Base-by-base conservation (phyloP, 2,329 filamentous ascomycete genomes). In the Cordyceps militaris region DNA sequence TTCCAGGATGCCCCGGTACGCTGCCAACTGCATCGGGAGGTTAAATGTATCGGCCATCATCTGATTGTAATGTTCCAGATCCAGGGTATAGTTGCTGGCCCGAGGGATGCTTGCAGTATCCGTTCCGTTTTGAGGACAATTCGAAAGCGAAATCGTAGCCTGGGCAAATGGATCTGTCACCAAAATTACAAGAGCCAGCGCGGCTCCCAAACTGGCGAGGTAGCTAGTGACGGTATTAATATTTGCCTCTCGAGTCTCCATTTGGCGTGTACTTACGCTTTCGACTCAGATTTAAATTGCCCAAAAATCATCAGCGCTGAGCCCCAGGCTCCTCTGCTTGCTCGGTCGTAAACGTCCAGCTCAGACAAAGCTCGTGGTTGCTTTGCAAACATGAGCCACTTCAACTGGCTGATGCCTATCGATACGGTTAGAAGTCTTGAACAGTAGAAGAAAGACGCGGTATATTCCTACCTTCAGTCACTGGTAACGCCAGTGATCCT, bases 131-230 rank as follows among this genome's bases (percentile, higher is more conserved):
- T 34, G 23, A 6, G 23, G 1, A 13, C 53, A 56, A 21, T 24
- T 48, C 11, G 48, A 56, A 2, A 56, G 30, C 11, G 53, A 56
- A 4, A 56, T 47, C 3, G 53, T 56, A 11, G 53, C 53, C 23
- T 56, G 53, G n/a, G 53, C 53, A 30, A 56, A 56, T 4, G 53
- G 53, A 26, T 56, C 43, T 8, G 43, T 28, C 11, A 32, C 53
- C 4, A 56, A n/a, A 4, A 28, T 13, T 8, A 56, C 21, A 2
- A 56, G 23, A 16, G 16, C 43, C 16, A 56, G 43, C 16, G 19
- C 32, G 9, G 53, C 53, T 16, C 53, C 53, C 21, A 56, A 48
- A 23, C 53, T 56, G 7, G 53, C 53, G n/a, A 56, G 30, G n/a
- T 56, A 48, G 7, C 53, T 56, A n/a, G 9, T 26, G 23, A 6